Conservation (phyloP, 1,284 basidiomycete species). For the Volvariella surrecta region DNA sequence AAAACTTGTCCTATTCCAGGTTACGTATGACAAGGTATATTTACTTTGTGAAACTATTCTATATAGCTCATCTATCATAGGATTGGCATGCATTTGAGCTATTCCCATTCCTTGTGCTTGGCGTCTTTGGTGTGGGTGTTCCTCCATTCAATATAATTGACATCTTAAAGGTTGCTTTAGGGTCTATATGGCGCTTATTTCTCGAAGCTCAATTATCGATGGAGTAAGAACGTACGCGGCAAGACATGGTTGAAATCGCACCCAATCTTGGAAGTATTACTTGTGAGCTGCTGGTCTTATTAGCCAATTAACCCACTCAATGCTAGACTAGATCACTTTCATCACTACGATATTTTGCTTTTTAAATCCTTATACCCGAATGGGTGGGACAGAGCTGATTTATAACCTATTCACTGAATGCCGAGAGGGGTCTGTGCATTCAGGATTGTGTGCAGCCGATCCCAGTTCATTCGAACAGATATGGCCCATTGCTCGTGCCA, state of each 20-base stretch:
- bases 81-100: constrained; percentile 88
- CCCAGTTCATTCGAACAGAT: constrained; percentile 51
- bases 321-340: constrained; percentile 55
- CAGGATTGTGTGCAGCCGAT: constrained; percentile 65
- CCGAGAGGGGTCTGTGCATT: constrained; percentile 45
- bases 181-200: constrained; percentile 94
- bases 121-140: constrained; percentile 69
- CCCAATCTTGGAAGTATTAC: constrained; percentile 78
- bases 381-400: constrained; percentile 94
- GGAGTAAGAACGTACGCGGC: constrained; percentile 78
- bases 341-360: constrained; percentile 76
- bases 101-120: constrained; percentile 77
- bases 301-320: constrained; percentile 4
- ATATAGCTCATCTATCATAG: constrained; percentile 23
- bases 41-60: constrained; percentile 3
- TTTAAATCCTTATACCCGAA: constrained; percentile 84
- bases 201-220: constrained; percentile 86
- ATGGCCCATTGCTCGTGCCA: constrained; percentile 56
- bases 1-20: constrained; percentile 96
- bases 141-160: constrained; percentile 2
- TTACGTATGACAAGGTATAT: constrained; percentile 77
- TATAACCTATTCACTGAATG: constrained; percentile 90
- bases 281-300: constrained; percentile 41
- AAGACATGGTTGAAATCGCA: constrained; percentile 75
- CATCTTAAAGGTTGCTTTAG: constrained; percentile 32